Evolutionary conservation across 2,329 filamentous ascomycete genomes (phyloP).

Genomic region (Ophiostoma piceae): DNA sequence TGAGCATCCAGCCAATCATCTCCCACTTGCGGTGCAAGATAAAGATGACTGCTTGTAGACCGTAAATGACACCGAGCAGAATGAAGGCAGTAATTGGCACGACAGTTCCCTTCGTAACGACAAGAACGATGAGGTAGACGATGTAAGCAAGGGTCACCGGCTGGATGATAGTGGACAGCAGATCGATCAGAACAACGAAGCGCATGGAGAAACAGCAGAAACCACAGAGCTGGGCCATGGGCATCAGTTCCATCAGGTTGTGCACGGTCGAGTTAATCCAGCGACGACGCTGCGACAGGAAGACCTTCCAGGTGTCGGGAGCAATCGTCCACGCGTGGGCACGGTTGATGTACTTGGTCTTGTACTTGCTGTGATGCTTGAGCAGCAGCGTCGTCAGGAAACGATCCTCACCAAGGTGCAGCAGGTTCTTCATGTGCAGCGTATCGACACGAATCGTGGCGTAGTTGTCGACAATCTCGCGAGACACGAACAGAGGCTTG

Average conservation of each 20-base stretch:
- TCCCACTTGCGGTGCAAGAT: constrained; percentile 96
- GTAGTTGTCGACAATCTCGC: constrained; percentile 83
- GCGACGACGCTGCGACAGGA: constrained; percentile 94
- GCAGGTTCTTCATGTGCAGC: constrained; percentile 95
- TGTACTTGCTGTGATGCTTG: constrained; percentile 88
- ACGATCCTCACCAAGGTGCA: constrained; percentile 95
- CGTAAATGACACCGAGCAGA: constrained; percentile 90
- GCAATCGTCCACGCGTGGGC: constrained; percentile 97
- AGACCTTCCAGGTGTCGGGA: constrained; percentile 87
- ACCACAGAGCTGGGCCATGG: constrained; percentile 87
- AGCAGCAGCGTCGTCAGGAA: constrained; percentile 91
- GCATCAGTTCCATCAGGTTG: constrained; percentile 93
- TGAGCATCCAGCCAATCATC: constrained; percentile 98
- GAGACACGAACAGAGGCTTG: constrained; percentile 93
- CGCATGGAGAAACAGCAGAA: constrained; percentile 99
- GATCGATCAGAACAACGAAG: constrained; percentile 91
- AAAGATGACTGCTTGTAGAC: constrained; percentile 94
- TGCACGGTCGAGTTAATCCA: constrained; percentile 99
- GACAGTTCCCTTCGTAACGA: constrained; percentile 55
- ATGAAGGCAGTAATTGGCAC: constrained; percentile 85
- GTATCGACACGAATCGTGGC: constrained; percentile 93
- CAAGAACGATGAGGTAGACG: constrained; percentile 74
- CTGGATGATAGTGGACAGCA: constrained; percentile 86
- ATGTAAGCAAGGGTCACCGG: constrained; percentile 89
- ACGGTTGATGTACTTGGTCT: constrained; percentile 93